Conservation (phyloP, 805 yeast genomes). For the Pichia pseudocactophila region DNA sequence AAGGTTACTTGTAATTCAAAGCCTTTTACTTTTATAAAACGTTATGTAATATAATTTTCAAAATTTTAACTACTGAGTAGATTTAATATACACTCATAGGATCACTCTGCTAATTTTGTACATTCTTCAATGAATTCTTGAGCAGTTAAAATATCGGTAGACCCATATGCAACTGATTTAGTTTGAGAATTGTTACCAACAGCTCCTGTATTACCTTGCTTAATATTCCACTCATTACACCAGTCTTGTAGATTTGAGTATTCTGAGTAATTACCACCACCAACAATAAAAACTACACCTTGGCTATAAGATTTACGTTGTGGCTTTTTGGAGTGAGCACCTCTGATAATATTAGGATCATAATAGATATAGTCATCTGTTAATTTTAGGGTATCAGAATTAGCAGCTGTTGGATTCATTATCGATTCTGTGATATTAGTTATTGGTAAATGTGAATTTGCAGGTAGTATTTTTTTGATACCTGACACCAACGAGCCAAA, state of each 20-base stretch:
- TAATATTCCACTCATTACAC: conserved; percentile 31
- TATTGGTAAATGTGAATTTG: conserved; percentile 78
- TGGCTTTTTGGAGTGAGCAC: conserved; percentile 84
- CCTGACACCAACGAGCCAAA: conserved; percentile 85
- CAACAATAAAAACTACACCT: conserved; percentile 84
- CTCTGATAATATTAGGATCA: conserved; percentile 81
- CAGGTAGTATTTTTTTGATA: conserved; percentile 79
- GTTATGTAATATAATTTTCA: conserved; percentile 10
- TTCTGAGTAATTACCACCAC: conserved; percentile 94
- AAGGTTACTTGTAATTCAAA: conserved; percentile 18
- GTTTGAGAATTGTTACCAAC: not conserved
- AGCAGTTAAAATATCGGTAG: conserved; percentile 70
- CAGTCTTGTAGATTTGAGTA: conserved; percentile 92
- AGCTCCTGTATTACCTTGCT: conserved; percentile 6
- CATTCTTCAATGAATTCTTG: conserved; percentile 61
- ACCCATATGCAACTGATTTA: conserved; percentile 76
- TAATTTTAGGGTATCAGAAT: conserved; percentile 52
- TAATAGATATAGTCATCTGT: conserved; percentile 87
- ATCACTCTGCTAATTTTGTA: conserved; percentile 33
- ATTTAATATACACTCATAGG: not conserved
- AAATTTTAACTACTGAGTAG: not conserved
- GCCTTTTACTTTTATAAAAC: not conserved
- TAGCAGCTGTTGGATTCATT: conserved; percentile 69
- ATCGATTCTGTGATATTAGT: conserved; percentile 87
- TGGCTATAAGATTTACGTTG: conserved; percentile 74